Base-by-base conservation (phyloP, 805 yeast genomes). In the Suhomyces sp. region DNA sequence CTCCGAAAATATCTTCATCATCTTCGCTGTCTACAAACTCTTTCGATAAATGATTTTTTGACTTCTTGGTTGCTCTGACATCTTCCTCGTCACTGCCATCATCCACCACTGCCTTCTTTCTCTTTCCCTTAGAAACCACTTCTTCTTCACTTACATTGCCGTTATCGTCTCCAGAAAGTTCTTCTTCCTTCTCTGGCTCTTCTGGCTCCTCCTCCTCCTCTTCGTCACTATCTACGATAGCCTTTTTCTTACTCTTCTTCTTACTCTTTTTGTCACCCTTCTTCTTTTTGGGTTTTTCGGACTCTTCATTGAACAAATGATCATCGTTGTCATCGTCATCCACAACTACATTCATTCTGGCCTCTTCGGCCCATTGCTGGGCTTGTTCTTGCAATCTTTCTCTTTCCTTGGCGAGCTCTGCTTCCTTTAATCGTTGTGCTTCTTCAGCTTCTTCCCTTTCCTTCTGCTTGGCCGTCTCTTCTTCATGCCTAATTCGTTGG, bases 401-500 rank as follows among this genome's bases (percentile, higher is more conserved):
- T 60, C 79, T 65, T 59, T 82, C 86, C 59, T 66, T 67, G 15
- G 73, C 70, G 55, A 73, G 58, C 51, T 74, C 77, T 55, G 76
- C 80, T 55, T 79, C 81, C 57, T 66, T 74, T 47, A 73, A 74
- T 57, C 75, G 80, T 54, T 73, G 78, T 42, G 69, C 75, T 46
- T 77, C 80, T 26, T 61, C 47, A 55, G 71, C 69, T 53, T 72
- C 74, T 57, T 74, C 78, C 54, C 75, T 79, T 46, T 63, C 68
- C 50, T 64, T 65, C 49, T 68, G 55, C 52, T 67, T 70, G 51
- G 61, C 67, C 1, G 64, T 71, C 47, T 70, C 78, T 61, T 83
- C 89, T 57, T 81, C 86, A 53, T 84, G 86, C 58, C 87, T 78
- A 44, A 78, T 59, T 63, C 80, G 83, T 68, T 83, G 81, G 22